Evolutionary conservation across 164 flowering plant genomes (phyloP).

Genomic region (Sedum album): DNA sequence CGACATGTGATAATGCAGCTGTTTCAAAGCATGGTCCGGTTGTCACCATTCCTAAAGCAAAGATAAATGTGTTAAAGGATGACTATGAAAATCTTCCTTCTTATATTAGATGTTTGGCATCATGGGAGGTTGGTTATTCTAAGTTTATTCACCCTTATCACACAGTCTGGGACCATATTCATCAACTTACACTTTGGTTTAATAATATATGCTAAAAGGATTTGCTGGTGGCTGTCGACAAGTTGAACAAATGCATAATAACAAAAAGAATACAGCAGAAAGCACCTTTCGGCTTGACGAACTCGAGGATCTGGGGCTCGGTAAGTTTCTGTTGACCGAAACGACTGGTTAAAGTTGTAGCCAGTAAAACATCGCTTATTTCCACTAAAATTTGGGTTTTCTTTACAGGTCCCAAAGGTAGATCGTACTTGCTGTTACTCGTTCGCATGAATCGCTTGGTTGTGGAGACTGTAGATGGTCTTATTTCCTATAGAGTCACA

Average conservation of each 20-base stretch:
- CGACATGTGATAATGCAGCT: conserved; percentile 11
- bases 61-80: conserved; percentile 37
- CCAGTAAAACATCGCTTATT: not conserved
- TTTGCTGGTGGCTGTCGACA: conserved; percentile 50
- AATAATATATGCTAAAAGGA: conserved; percentile 32
- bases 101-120: conserved; percentile 53
- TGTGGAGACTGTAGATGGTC: conserved; percentile 55
- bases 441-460: conserved; percentile 48
- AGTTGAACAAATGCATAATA: conserved; percentile 43
- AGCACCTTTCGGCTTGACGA: conserved; percentile 44
- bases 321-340: conserved; percentile 23
- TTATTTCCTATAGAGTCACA: conserved; percentile 39
- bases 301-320: conserved; percentile 46
- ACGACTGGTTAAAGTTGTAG: not conserved
- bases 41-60: conserved; percentile 16
- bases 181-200: not conserved
- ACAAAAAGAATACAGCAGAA: conserved; percentile 23
- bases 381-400: not conserved
- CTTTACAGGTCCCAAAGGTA: conserved; percentile 60
- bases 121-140: conserved; percentile 3
- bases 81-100: conserved; percentile 75
- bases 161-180: not conserved
- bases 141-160: not conserved
- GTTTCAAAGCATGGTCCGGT: conserved; percentile 15
- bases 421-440: conserved; percentile 59